A percentile compares a stretch with the other conserved stretches of the same genome.
Conservation (phyloP, 2,329 filamentous ascomycete genomes). For the Coleophoma eucalyptorum region DNA sequence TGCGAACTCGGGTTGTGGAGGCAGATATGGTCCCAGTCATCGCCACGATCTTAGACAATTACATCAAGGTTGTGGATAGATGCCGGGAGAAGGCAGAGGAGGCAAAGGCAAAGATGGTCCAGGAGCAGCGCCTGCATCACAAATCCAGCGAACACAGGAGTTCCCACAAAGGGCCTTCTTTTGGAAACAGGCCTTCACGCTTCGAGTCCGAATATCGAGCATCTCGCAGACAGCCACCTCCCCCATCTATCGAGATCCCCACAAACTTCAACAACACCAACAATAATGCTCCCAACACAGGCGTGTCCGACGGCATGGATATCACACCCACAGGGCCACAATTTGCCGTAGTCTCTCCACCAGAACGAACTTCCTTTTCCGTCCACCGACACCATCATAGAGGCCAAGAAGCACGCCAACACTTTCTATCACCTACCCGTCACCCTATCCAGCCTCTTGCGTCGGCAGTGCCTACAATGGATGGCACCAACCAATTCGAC, state of each 20-base stretch:
- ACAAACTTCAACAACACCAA: slow-evolving; percentile 38
- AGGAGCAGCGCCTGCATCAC: slow-evolving; percentile 32
- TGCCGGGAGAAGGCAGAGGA: slow-evolving; percentile 84
- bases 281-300: slow-evolving; percentile 38
- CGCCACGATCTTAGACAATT: slow-evolving; percentile 96
- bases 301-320: slow-evolving; percentile 49
- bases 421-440: slow-evolving; percentile 44
- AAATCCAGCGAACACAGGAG: slow-evolving; percentile 21
- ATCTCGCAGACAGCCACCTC: slow-evolving; percentile 75
- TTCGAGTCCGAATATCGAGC: slow-evolving; percentile 56
- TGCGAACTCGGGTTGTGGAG: slow-evolving; percentile 92
- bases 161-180: slow-evolving; percentile 32
- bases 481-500: slow-evolving; percentile 66
- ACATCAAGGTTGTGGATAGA: slow-evolving; percentile 93
- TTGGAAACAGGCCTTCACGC: slow-evolving; percentile 48
- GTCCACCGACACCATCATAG: slow-evolving; percentile 49
- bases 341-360: slow-evolving; percentile 65
- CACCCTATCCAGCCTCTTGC: slow-evolving; percentile 63
- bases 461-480: slow-evolving; percentile 63
- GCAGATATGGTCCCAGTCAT: slow-evolving; percentile 99
- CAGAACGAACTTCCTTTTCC: slow-evolving; percentile 64
- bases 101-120: slow-evolving; percentile 59
- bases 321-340: slow-evolving; percentile 56
- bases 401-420: slow-evolving; percentile 45
- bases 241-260: slow-evolving; percentile 79